Conservation (phyloP, 1,284 basidiomycete species). For the Coniferiporia sulphurascens region DNA sequence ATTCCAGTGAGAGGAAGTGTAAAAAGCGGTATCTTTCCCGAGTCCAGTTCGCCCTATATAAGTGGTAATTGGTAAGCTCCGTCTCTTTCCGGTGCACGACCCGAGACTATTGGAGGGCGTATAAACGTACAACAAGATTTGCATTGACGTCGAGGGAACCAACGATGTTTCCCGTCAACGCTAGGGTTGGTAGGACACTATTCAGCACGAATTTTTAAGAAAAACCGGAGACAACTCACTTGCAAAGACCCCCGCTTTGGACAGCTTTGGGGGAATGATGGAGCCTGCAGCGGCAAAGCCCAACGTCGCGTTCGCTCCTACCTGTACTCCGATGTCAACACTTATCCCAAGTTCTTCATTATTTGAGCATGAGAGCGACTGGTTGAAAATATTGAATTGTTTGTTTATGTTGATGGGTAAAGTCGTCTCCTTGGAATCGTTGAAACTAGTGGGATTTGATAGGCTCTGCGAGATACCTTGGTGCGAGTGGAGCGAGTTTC, state of each 20-base stretch:
- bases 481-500: background rate
- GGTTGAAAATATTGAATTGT: slow-evolving; percentile 36
- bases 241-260: slow-evolving; percentile 29
- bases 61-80: background rate
- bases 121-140: slow-evolving; percentile 21
- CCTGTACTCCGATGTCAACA: slow-evolving; percentile 37
- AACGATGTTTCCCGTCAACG: slow-evolving; percentile 26
- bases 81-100: background rate
- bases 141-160: slow-evolving; percentile 32
- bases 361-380: slow-evolving; percentile 35
- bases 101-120: background rate
- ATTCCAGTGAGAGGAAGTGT: slow-evolving; percentile 36
- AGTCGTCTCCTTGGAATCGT: background rate
- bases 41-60: slow-evolving; percentile 7
- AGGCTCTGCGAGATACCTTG: background rate
- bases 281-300: slow-evolving; percentile 40
- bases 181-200: background rate
- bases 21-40: slow-evolving; percentile 25
- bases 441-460: background rate
- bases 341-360: slow-evolving; percentile 21
- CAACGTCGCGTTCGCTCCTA: slow-evolving; percentile 34
- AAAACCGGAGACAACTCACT: slow-evolving; percentile 17
- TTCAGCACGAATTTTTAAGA: background rate
- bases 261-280: slow-evolving; percentile 36
- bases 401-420: slow-evolving; percentile 30